phyloP scores from a whole-genome alignment of 768 basidiomycete species.

The Auricularia cornea region DNA sequence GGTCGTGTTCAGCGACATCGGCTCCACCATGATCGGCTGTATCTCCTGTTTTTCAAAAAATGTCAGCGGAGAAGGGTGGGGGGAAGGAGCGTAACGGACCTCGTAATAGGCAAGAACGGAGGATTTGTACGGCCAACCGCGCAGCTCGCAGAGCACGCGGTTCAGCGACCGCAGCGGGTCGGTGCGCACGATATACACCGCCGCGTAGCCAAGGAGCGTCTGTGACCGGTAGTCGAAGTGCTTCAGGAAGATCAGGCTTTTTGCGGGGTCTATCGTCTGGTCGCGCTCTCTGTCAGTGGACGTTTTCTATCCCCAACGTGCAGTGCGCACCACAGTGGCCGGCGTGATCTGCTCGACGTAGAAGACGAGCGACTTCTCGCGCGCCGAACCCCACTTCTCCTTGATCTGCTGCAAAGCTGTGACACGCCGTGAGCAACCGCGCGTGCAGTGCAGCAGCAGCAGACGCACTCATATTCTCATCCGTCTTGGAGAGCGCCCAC shows the following conservation, averaged over 20 bases:
- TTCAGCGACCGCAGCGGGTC: not conserved
- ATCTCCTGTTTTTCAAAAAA: not conserved
- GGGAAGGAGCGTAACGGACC: not conserved
- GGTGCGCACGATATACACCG: not conserved
- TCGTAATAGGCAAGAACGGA: not conserved
- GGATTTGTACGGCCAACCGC: not conserved
- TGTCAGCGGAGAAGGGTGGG: too few relatives aligned
- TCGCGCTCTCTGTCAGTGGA: too few relatives aligned
- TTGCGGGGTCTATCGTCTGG: not conserved
- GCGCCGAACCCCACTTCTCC: not conserved
- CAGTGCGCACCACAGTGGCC: not conserved
- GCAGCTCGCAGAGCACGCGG: not conserved
- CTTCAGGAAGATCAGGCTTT: not conserved
- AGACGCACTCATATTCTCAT: not conserved
- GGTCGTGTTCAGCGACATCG: not conserved
- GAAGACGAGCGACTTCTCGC: not conserved
- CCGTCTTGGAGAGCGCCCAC: not conserved
- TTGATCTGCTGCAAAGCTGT: not conserved
- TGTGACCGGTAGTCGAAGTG: not conserved
- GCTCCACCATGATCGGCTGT: not conserved
- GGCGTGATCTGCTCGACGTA: not conserved
- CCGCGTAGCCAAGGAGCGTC: not conserved
- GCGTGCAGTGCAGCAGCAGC: not conserved
- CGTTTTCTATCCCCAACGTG: too few relatives aligned
- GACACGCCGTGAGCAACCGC: not conserved